Evolutionary conservation across 768 basidiomycete species (phyloP).

Genomic region (Podaxis rugospora): DNA sequence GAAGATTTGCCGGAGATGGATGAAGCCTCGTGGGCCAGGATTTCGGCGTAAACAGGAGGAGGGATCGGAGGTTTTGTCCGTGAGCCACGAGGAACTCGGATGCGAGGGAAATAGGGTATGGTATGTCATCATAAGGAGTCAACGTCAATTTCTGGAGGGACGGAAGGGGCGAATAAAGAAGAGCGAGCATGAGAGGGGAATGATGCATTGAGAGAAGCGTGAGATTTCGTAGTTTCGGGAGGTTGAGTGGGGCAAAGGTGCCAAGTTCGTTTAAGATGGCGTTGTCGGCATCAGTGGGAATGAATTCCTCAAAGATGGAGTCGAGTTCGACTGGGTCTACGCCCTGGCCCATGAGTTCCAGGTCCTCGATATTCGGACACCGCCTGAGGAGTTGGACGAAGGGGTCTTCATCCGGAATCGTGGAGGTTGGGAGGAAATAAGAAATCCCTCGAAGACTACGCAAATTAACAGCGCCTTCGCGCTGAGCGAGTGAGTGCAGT

Average conservation of each 20-base stretch:
- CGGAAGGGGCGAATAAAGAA: constrained; percentile 60
- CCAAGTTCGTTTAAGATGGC: constrained; percentile 15
- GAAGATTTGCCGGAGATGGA: constrained; percentile 45
- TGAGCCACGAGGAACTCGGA: constrained; percentile 58
- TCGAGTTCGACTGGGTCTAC: constrained; percentile 50
- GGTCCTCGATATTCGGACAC: constrained; percentile 53
- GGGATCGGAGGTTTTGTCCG: constrained; percentile 51
- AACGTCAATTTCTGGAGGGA: constrained; percentile 58
- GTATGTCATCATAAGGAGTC: constrained; percentile 70
- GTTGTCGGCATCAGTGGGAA: not conserved
- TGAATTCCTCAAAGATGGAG: constrained; percentile 17
- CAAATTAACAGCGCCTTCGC: constrained; percentile 47
- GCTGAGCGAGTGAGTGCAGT: constrained; percentile 43
- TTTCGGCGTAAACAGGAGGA: constrained; percentile 67
- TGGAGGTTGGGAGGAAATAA: constrained; percentile 35
- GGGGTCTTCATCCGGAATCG: constrained; percentile 43
- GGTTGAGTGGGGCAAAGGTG: constrained; percentile 40
- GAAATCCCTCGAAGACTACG: constrained; percentile 51
- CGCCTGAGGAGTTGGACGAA: constrained; percentile 53
- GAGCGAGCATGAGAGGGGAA: constrained; percentile 56
- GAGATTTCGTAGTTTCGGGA: constrained; percentile 56
- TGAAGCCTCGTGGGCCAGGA: constrained; percentile 60
- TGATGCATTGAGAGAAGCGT: constrained; percentile 63
- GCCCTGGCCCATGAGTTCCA: constrained; percentile 61
- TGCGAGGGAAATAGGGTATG: constrained; percentile 51